Conservation (phyloP, 805 yeast species). For the Wickerhamiella musiphila region DNA sequence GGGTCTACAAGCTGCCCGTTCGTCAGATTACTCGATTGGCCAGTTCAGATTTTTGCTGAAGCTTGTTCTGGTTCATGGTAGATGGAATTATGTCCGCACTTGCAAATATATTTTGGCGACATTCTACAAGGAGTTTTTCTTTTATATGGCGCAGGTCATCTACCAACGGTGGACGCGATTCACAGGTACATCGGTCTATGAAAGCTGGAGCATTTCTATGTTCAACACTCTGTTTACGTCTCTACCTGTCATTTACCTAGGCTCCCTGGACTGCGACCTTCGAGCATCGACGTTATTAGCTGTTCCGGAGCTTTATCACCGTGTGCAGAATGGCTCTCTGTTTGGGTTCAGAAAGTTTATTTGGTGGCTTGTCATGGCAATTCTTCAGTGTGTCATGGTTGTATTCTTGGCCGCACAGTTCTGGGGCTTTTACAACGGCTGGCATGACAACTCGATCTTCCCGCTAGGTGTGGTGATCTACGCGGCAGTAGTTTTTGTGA, state of each 20-base stretch:
- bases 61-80: conserved; percentile 78
- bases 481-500: conserved; percentile 51
- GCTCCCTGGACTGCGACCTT: conserved; percentile 89
- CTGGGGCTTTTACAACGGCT: conserved; percentile 50
- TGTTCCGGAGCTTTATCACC: conserved; percentile 73
- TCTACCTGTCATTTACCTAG: conserved; percentile 75
- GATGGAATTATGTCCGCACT: conserved; percentile 86
- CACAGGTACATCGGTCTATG: conserved; percentile 86
- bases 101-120: conserved; percentile 85
- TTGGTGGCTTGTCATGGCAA: conserved; percentile 63
- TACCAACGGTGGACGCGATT: conserved; percentile 76
- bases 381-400: conserved; percentile 51
- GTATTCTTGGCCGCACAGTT: conserved; percentile 48
- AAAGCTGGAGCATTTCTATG: conserved; percentile 94
- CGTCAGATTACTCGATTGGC: conserved; percentile 88
- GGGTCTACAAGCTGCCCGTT: conserved; percentile 90
- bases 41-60: conserved; percentile 78
- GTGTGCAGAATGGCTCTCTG: conserved; percentile 56
- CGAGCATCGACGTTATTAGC: conserved; percentile 77
- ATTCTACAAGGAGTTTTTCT: conserved; percentile 82
- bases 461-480: conserved; percentile 68
- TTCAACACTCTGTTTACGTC: conserved; percentile 92
- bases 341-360: conserved; percentile 57
- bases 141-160: conserved; percentile 74
- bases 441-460: conserved; percentile 57